Conservation (phyloP, 2,329 filamentous ascomycete genomes). For the Verticillium longisporum region DNA sequence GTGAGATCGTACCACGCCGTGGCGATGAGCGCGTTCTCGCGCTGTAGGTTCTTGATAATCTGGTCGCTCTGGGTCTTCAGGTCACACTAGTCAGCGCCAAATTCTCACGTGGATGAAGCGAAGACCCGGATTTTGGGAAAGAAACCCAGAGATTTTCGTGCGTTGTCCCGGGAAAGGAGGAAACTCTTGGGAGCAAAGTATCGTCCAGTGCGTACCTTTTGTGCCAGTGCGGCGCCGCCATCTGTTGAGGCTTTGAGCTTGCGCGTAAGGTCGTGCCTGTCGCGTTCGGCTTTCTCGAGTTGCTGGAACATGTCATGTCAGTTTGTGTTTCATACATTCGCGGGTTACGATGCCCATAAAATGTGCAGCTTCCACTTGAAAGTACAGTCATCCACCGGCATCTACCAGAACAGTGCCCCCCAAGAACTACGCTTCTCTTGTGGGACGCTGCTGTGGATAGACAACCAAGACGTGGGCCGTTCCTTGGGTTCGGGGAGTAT, state of each 20-base stretch:
- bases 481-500: neutral
- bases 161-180: too few relatives aligned
- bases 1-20: conserved; percentile 85
- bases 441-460: neutral
- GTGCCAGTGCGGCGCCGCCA: conserved; percentile 39
- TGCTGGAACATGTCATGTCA: conserved; percentile 34
- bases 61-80: conserved; percentile 43
- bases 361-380: neutral
- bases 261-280: conserved; percentile 48
- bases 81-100: neutral
- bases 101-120: neutral
- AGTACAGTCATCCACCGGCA: neutral
- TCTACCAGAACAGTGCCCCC: neutral
- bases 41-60: conserved; percentile 61
- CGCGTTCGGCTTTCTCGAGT: conserved; percentile 51
- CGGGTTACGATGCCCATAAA: too few relatives aligned
- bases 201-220: conserved; percentile 37
- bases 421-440: neutral
- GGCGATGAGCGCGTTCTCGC: conserved; percentile 71
- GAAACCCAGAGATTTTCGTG: too few relatives aligned
- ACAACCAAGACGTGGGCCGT: neutral
- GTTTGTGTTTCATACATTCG: conserved; percentile 11
- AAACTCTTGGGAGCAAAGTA: too few relatives aligned
- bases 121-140: neutral
- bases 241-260: conserved; percentile 46